Base-by-base conservation (phyloP, 148 eudicot genomes). In the Suaeda aralocaspica region DNA sequence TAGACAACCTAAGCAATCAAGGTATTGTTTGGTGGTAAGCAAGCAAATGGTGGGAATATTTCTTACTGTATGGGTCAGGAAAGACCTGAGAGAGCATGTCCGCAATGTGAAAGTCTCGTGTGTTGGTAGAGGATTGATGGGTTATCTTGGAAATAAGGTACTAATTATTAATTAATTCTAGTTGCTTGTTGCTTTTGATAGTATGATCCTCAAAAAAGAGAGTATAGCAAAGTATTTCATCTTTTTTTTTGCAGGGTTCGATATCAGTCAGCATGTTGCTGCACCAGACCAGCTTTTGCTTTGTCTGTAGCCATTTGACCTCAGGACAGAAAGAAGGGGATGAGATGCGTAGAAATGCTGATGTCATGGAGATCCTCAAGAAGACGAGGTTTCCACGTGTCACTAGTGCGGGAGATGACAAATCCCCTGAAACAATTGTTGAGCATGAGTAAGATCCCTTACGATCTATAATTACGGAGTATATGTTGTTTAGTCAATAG, bases 41-140 rank as follows among this genome's bases (percentile, higher is more conserved):
- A 91, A 93, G 82, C 98, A 93, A 73, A 93, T 93, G 98, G 98
- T 93, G 6, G 98, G 98, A 3, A 65, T 93, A 69, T 91, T 81
- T 72, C 91, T 93, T 64, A 91, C 92, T 1, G 86, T 93, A 30
- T 93, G 98, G 98, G 89, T 91, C 0, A 83, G 91, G 73, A 88
- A 84, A 73, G 95, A 93, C 68, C 74, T 93, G 72, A 84, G 86
- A 72, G 97, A 88, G 63, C 86, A 88, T 66, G 97, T 91, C 41
- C 74, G 84, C 34, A 93, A 93, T 83, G 85, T 91, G 28, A 91
- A 91, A 72, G 88, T 93, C 67, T 93, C 98, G 39, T 89, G 98
- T 81, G 88, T 93, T 64, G 98, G 98, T 25, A 80, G 98, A 78
- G 98, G 98, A 68, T 83, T 93, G 74, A 93, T 93, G 98, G 98